phyloP scores from a whole-genome alignment of 805 yeast species.

The Ogataea zsoltii region DNA sequence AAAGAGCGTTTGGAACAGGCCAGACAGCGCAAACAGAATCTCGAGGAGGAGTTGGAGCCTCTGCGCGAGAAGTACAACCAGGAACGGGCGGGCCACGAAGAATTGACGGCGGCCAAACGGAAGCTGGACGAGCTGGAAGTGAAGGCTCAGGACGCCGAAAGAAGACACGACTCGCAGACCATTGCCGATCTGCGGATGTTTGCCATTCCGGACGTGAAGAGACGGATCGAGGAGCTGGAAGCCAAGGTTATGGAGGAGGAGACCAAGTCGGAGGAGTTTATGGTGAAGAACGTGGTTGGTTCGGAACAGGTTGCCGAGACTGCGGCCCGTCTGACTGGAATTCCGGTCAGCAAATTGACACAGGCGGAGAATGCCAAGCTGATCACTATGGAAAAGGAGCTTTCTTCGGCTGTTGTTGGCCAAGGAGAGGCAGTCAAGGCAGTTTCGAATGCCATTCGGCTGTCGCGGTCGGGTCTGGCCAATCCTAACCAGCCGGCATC shows the following conservation, averaged over 20 bases:
- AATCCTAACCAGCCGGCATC: constrained; percentile 97
- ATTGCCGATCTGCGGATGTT: constrained; percentile 96
- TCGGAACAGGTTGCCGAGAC: constrained; percentile 58
- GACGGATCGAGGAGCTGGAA: constrained; percentile 75
- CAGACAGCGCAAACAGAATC: constrained; percentile 71
- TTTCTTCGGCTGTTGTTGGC: constrained; percentile 85
- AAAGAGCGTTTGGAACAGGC: constrained; percentile 85
- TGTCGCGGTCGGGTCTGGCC: constrained; percentile 90
- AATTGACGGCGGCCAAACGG: constrained; percentile 83
- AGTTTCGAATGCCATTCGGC: constrained; percentile 91
- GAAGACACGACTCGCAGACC: constrained; percentile 91
- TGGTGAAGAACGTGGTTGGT: constrained; percentile 89
- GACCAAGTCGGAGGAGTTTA: constrained; percentile 45
- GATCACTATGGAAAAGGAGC: constrained; percentile 89
- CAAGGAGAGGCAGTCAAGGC: constrained; percentile 96
- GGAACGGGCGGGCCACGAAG: constrained; percentile 90
- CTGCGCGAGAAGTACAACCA: constrained; percentile 79
- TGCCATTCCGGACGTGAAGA: constrained; percentile 91
- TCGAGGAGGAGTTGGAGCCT: constrained; percentile 85
- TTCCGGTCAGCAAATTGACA: constrained; percentile 90
- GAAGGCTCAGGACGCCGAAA: constrained; percentile 95
- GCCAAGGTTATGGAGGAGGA: constrained; percentile 72
- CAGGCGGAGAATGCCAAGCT: constrained; percentile 94
- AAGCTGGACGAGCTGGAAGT: constrained; percentile 89
- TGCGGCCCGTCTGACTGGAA: constrained; percentile 69